Base-by-base conservation (phyloP, 768 basidiomycete genomes). In the Trametes cingulata region DNA sequence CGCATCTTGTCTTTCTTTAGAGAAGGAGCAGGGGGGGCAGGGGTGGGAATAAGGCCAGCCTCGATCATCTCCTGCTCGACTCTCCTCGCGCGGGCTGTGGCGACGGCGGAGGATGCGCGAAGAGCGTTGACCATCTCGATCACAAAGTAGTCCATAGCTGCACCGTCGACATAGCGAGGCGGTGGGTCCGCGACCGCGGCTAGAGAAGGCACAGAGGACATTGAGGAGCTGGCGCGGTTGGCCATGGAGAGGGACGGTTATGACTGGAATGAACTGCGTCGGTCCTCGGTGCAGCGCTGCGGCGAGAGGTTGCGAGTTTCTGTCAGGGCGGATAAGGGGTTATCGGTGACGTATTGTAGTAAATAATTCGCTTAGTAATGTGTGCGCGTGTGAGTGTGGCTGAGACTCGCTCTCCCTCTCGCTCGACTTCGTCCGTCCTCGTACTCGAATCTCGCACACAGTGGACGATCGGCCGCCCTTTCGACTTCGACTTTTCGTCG, bases 101-200 rank as follows among this genome's bases (percentile, higher is more conserved):
- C 93, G 27, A 91, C 84, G 19, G 81, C 81, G 4, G 94, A 80
- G 2, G 93, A 95, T 35, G 80, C 81, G 25, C 86, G 84, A 33
- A 98, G 80, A 0, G 89, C 84, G 67, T 84, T 80, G 60, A 93
- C 87, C 54, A 88, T 79, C 71, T 91, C 88, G 57, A 94, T 92
- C 57, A 94, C 76, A 68, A 98, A 86, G 74, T 94, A 95, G 67
- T 93, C 91, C 84, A 91, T 86, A 3, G 78, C 85, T 8, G 85
- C 81, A 48, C 76, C 84, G 67, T 92, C 89, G 56, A 91, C 78
- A 41, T 84, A 77, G 27, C 80, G 79, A 10, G 71, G 70, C 24
- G 87, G 85, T 1, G 87, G 85, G 60, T 91, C 88, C 1, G 88
- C 83, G 15, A 91, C 77, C 1, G 78, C 70, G n/a, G 81, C 74